phyloP scores from a whole-genome alignment of 345 rosid genomes.

The Tarenaya hassleriana region DNA sequence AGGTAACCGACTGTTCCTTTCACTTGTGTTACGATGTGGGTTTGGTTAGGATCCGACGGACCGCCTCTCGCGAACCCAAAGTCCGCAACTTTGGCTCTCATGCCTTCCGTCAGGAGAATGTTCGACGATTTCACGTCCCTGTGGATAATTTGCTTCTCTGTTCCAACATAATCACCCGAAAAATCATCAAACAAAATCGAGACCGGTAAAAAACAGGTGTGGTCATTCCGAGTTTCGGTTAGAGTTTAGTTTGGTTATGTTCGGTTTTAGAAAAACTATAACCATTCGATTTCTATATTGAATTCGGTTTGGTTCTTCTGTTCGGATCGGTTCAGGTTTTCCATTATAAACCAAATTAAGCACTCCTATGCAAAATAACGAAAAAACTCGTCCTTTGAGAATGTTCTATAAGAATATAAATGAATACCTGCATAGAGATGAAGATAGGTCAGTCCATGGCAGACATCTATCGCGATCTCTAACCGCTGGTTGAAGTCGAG shows the following conservation, averaged over 20 bases:
- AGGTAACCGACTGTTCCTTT: conserved; percentile 97
- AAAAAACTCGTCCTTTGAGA: not conserved
- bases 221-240: too few species aligned
- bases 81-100: conserved; percentile 97
- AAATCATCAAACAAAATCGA: not conserved
- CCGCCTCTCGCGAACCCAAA: conserved; percentile 94
- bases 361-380: too few species aligned
- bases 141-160: conserved; percentile 90
- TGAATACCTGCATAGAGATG: conserved; percentile 76
- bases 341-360: too few species aligned
- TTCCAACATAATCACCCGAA: conserved; percentile 4
- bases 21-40: conserved; percentile 81
- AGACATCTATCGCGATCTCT: conserved; percentile 85
- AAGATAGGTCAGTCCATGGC: conserved; percentile 92
- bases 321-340: too few species aligned
- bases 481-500: conserved; percentile 89
- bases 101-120: conserved; percentile 78
- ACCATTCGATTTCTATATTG: too few species aligned
- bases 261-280: too few species aligned
- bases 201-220: not conserved
- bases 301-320: too few species aligned
- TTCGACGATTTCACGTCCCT: conserved; percentile 94
- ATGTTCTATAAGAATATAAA: not conserved
- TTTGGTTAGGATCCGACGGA: conserved; percentile 48
- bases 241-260: too few species aligned